A percentile compares a stretch with the other conserved stretches of the same genome.
Evolutionary conservation across 176 grass and related monocot genomes (phyloP).

Genomic region (Guadua angustifolia): DNA sequence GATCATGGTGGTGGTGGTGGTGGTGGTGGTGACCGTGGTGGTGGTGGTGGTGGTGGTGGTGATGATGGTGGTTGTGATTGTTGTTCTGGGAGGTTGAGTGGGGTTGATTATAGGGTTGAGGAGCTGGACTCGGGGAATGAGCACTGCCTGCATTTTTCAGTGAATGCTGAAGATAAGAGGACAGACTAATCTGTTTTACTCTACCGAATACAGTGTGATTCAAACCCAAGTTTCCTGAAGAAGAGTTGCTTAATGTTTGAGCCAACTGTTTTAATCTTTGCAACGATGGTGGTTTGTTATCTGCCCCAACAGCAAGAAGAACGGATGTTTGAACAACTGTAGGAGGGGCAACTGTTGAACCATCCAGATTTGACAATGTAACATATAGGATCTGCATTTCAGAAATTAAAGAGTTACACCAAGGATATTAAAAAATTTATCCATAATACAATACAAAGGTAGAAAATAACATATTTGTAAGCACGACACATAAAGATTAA

Average conservation of each 20-base stretch:
- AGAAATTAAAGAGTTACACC: conserved; percentile 30
- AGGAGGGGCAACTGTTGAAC: conserved; percentile 63
- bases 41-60: conserved; percentile 36
- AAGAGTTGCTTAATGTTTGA: conserved; percentile 67
- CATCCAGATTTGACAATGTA: conserved; percentile 72
- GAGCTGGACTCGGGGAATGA: conserved; percentile 53
- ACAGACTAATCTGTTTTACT: conserved; percentile 80
- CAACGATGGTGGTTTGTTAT: conserved; percentile 54
- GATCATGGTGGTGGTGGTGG: conserved; percentile 47
- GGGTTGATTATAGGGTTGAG: conserved; percentile 49
- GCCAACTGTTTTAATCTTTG: conserved; percentile 72
- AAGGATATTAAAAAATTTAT: not conserved
- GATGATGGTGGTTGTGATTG: conserved; percentile 50
- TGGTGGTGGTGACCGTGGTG: conserved; percentile 48
- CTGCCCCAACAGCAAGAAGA: conserved; percentile 62
- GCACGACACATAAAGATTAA: not conserved
- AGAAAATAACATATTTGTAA: conserved; percentile 10
- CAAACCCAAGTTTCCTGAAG: conserved; percentile 72
- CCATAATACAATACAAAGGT: not conserved
- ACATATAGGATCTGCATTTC: conserved; percentile 71
- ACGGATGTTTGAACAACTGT: conserved; percentile 69
- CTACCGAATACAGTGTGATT: conserved; percentile 81
- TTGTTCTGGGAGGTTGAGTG: conserved; percentile 45
- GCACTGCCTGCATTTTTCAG: conserved; percentile 51
- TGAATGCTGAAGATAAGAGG: conserved; percentile 76